A percentile compares a stretch with the other conserved stretches of the same genome.
phyloP scores from a whole-genome alignment of 1,284 basidiomycete genomes.

The Naganishia liquefaciens region DNA sequence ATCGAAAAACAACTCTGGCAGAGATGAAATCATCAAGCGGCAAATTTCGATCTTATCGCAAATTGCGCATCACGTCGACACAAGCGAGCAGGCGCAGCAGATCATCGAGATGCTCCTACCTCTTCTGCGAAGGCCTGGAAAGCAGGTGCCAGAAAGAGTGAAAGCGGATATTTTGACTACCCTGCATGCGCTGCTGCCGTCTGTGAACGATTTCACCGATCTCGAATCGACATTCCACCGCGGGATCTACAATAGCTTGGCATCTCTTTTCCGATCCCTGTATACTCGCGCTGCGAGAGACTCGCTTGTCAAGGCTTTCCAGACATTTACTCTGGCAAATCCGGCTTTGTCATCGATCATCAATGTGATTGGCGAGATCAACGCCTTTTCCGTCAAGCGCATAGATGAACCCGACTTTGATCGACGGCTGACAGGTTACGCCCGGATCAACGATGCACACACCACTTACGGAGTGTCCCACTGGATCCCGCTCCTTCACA shows the following conservation, averaged over 20 bases:
- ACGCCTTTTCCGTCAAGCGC: slow-evolving; percentile 78
- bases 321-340: slow-evolving; percentile 62
- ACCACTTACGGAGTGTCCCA: slow-evolving; percentile 60
- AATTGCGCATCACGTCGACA: slow-evolving; percentile 72
- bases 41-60: slow-evolving; percentile 79
- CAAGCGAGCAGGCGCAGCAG: slow-evolving; percentile 70
- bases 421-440: slow-evolving; percentile 75
- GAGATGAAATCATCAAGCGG: slow-evolving; percentile 75
- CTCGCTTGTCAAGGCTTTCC: slow-evolving; percentile 68
- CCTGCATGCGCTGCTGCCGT: slow-evolving; percentile 69
- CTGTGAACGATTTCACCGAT: slow-evolving; percentile 68
- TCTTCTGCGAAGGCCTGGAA: slow-evolving; percentile 74
- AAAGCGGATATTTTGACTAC: slow-evolving; percentile 84
- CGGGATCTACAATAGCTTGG: slow-evolving; percentile 68
- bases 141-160: slow-evolving; percentile 78
- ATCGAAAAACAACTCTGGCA: slow-evolving; percentile 57
- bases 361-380: slow-evolving; percentile 68
- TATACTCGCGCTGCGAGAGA: slow-evolving; percentile 69
- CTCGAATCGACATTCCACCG: slow-evolving; percentile 58
- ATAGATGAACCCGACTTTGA: slow-evolving; percentile 95
- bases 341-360: slow-evolving; percentile 59
- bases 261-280: slow-evolving; percentile 73
- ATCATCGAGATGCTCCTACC: slow-evolving; percentile 77
- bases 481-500: slow-evolving; percentile 84
- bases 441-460: slow-evolving; percentile 65